Evolutionary conservation across 148 eudicot species (phyloP), one percentile per base, ranked within the genome.

Genomic region (Heliamphora exappendiculata): DNA sequence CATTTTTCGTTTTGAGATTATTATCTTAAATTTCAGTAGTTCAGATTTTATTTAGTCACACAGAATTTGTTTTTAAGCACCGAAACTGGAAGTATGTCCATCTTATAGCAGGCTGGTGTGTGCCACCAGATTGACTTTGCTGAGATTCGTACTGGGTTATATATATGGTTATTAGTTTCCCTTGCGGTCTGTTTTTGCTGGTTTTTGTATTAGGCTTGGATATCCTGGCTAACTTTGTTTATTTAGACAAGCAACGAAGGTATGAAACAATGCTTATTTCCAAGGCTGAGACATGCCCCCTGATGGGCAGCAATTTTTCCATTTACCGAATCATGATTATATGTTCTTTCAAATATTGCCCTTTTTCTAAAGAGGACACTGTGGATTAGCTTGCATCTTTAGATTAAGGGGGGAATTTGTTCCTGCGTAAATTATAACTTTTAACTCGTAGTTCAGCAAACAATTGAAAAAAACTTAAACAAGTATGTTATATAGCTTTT

Each of bases 151-250:
- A 73, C 31, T 28, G 39, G 34, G 22, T 39, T 58, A 55, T 73
- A 4, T 24, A 24, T 57, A 37, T 4, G n/a, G 64, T 57, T 37
- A 19, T 50, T 55, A 13, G n/a, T 37, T 36, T 73, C 50, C 39
- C 20, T 57, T 39, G 65, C 41, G 3, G 7, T 16, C 49, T 54
- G 50, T 31, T 37, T n/a, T 73, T 70, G 28, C 41, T 26, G 54
- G 42, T 50, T 14, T 29, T 47, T 76, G 71, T 65, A 11, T 28
- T 53, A 75, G 37, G 55, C 70, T 68, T 14, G 55, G 71, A 28
- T 49, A 41, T 66, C 42, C 17, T 47, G n/a, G 39, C 54, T 47
- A 45, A 45, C 36, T 28, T 44, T 68, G 44, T 47, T 51, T 7
- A n/a, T 42, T 68, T 31, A 31, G 36, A 11, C 26, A 33, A 51